Conservation (phyloP, 169 alveolate species). For the Eimeria brunetti region DNA sequence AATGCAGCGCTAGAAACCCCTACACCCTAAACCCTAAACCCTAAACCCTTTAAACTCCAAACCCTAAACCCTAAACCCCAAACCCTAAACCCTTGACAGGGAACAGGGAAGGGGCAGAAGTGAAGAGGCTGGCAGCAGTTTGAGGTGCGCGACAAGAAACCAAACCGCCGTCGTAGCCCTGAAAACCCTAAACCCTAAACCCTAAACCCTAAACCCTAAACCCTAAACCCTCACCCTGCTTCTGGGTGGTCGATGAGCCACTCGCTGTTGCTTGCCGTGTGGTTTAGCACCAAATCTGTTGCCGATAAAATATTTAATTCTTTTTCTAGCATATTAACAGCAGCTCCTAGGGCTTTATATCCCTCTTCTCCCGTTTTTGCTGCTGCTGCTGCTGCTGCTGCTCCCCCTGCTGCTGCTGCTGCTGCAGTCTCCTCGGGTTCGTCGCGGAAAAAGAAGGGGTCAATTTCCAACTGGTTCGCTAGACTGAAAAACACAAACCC, state of each 20-base stretch:
- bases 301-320: conserved; percentile 89
- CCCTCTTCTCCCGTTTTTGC: not conserved
- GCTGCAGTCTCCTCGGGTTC: not conserved
- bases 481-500: not conserved
- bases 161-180: not conserved
- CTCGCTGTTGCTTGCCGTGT: conserved; percentile 93
- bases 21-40: no score
- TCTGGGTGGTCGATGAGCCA: conserved; percentile 94
- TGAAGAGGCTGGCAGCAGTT: not conserved
- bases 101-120: no score
- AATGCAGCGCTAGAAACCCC: no score
- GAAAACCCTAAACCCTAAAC: conserved; percentile 24
- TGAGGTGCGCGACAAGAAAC: not conserved
- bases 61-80: conserved; percentile 36
- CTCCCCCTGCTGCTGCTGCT: not conserved
- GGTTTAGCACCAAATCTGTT: conserved; percentile 95
- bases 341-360: not conserved
- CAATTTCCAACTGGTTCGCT: not conserved
- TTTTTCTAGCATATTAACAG: conserved; percentile 84
- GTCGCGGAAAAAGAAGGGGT: conserved; percentile 6
- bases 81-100: not conserved
- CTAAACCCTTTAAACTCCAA: no score
- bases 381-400: not conserved
- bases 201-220: conserved; percentile 24
- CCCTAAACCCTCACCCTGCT: conserved; percentile 85